Base-by-base conservation (phyloP, 192 early-diverging fungal genomes). In the Coemansia sp. region DNA sequence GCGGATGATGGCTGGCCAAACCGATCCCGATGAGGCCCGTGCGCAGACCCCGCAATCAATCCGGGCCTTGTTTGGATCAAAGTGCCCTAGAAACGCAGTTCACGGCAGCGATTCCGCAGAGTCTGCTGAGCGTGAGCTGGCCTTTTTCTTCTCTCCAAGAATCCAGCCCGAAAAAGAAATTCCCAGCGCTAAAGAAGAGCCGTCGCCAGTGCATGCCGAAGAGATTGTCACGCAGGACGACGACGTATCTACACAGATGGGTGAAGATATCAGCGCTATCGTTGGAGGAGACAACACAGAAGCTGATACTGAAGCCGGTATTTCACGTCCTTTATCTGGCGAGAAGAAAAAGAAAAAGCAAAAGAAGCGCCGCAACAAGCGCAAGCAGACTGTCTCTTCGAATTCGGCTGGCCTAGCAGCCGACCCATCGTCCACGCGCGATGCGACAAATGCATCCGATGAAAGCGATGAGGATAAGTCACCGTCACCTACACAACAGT, bases 71-170 rank as follows among this genome's bases (percentile, higher is more conserved):
- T 67, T 80, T 67, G 87, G 87, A 37, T 62, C 77, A 7, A 63
- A 60, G 43, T 67, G 72, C 36, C 68, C 67, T 16, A 72, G 73
- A 41, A 88, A 88, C 71, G 86, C 85, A 13, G 83, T 85, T 0
- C 86, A 88, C 65, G 87, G 84, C 42, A 86, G 84, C 52, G 86
- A 86, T 42, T 87, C 87, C 19, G 51, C 68, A 8, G 70, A 69
- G 26, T 60, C 73, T 32, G 84, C 79, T 1, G 49, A 63, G 61
- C 78, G 84, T 8, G 84, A 78, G 63, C 58, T 85, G 26, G 63
- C 55, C 2, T 78, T 85, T 55, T 85, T 85, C 62, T 85, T 85
- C 66, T 59, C 40, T 11, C 77, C 78, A 9, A 51, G 66, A 43
- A 76, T 74, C 42, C 72, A 70, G 62, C 68, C 63, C 6, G 69